Evolutionary conservation across 768 basidiomycete genomes (phyloP).

Genomic region (Cystobasidium tubakii): DNA sequence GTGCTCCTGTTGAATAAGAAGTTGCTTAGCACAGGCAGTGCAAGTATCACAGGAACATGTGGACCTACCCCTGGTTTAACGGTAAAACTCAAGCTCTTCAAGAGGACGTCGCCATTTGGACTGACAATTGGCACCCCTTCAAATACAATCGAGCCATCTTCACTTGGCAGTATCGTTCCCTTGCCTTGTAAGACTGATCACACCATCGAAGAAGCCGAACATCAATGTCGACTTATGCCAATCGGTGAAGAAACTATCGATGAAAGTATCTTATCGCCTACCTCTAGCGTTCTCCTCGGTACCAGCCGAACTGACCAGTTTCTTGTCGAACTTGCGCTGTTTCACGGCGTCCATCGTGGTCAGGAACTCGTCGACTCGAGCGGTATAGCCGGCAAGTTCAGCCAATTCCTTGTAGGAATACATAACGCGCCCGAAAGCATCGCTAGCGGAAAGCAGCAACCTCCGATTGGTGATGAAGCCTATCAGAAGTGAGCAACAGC

Average conservation of each 20-base stretch:
- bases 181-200: constrained; percentile 67
- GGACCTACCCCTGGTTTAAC: constrained; percentile 72
- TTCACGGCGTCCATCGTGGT: constrained; percentile 85
- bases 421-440: constrained; percentile 93
- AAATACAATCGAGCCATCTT: constrained; percentile 71
- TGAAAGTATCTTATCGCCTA: constrained; percentile 50
- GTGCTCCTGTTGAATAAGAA: constrained; percentile 62
- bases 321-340: constrained; percentile 79
- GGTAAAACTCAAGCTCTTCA: constrained; percentile 76
- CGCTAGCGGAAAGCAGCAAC: constrained; percentile 51
- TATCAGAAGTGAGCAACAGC: constrained; percentile 46
- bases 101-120: constrained; percentile 87
- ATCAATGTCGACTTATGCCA: too few species aligned
- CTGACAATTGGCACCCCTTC: constrained; percentile 91
- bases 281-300: constrained; percentile 70
- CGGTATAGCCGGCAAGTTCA: constrained; percentile 91
- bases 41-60: not conserved
- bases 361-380: constrained; percentile 77
- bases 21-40: not conserved
- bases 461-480: constrained; percentile 87
- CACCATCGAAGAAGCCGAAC: too few species aligned
- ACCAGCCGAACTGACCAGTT: constrained; percentile 58
- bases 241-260: too few species aligned
- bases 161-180: constrained; percentile 72
- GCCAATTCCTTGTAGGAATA: constrained; percentile 88